Percentiles rank a stretch among this genome's conserved stretches.
phyloP scores from a whole-genome alignment of 139 green algal species.

The Chlorella ohadii region DNA sequence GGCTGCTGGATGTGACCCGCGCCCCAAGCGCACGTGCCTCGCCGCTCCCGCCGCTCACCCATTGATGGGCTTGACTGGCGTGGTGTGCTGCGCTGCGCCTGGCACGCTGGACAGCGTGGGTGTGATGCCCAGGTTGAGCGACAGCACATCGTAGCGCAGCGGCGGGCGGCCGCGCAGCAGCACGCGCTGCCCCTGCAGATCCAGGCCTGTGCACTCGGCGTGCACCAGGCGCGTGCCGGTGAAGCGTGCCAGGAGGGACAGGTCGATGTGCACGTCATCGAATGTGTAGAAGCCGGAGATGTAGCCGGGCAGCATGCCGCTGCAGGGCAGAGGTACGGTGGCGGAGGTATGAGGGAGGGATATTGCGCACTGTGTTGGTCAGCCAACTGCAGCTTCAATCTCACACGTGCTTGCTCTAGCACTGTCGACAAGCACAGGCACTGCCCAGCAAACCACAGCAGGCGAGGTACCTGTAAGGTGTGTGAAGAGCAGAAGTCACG shows the following conservation, averaged over 20 bases:
- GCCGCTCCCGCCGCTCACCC: slow-evolving; percentile 10
- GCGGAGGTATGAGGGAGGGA: background rate
- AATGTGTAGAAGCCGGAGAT: slow-evolving; percentile 91
- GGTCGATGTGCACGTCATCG: slow-evolving; percentile 96
- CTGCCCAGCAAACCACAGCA: background rate
- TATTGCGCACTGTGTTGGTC: background rate
- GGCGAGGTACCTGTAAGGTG: slow-evolving; percentile 93
- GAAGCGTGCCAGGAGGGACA: slow-evolving; percentile 76
- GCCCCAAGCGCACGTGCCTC: too few relatives aligned
- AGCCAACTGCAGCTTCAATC: too few relatives aligned
- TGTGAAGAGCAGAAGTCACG: slow-evolving; percentile 83
- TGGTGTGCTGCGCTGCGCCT: slow-evolving; percentile 74
- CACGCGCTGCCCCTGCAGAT: slow-evolving; percentile 62
- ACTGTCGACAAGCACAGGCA: background rate
- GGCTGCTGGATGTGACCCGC: too few relatives aligned
- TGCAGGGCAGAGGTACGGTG: slow-evolving; percentile 39
- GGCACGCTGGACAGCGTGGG: slow-evolving; percentile 64
- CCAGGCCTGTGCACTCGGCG: slow-evolving; percentile 69
- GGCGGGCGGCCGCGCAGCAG: slow-evolving; percentile 66
- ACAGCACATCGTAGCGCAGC: slow-evolving; percentile 91
- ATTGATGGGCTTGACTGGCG: slow-evolving; percentile 94
- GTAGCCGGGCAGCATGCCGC: slow-evolving; percentile 97
- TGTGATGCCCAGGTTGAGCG: slow-evolving; percentile 93
- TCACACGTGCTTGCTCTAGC: background rate
- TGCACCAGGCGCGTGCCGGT: slow-evolving; percentile 81